A percentile compares a stretch with the other conserved stretches of the same genome.
Conservation (phyloP, 2,329 filamentous ascomycete species). For the Tympanopsis confertula region DNA sequence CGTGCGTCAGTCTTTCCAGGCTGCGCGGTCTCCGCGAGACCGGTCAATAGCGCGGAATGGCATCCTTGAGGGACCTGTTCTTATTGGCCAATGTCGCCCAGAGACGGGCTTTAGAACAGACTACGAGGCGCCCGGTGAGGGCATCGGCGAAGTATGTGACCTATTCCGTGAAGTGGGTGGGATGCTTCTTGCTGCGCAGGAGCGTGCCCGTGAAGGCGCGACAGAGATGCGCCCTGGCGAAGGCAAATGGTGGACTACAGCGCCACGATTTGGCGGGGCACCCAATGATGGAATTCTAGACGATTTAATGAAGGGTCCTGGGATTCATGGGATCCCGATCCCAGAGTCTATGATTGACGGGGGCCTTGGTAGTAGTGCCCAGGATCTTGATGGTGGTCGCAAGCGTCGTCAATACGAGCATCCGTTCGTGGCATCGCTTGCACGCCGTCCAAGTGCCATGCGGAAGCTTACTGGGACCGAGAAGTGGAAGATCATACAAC, state of each 20-base stretch:
- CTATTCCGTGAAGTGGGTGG: conserved; percentile 43
- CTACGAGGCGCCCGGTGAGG: conserved; percentile 13
- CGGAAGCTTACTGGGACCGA: conserved; percentile 31
- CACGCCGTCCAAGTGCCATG: conserved; percentile 16
- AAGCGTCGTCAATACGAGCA: conserved; percentile 23
- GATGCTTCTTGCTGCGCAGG: conserved; percentile 45
- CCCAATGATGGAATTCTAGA: conserved; percentile 17
- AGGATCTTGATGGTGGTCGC: conserved; percentile 7
- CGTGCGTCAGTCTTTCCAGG: conserved; percentile 39
- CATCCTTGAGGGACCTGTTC: conserved; percentile 43
- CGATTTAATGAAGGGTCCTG: too few species aligned
- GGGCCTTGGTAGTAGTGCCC: not conserved
- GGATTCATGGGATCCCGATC: too few species aligned
- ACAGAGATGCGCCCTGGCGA: conserved; percentile 35
- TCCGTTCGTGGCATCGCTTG: conserved; percentile 15
- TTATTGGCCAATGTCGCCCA: conserved; percentile 39
- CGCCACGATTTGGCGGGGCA: conserved; percentile 41
- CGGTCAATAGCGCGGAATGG: conserved; percentile 36
- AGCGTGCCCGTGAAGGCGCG: conserved; percentile 42
- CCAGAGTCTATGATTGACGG: too few species aligned
- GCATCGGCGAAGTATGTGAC: conserved; percentile 31
- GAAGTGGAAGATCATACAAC: conserved; percentile 38
- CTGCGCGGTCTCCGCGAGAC: conserved; percentile 39
- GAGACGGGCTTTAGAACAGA: conserved; percentile 37
- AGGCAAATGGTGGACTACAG: conserved; percentile 47